A percentile compares a stretch with the other conserved stretches of the same genome.
Evolutionary conservation across 106 monocot species (phyloP).

Genomic region (Dendrobium catenatum): DNA sequence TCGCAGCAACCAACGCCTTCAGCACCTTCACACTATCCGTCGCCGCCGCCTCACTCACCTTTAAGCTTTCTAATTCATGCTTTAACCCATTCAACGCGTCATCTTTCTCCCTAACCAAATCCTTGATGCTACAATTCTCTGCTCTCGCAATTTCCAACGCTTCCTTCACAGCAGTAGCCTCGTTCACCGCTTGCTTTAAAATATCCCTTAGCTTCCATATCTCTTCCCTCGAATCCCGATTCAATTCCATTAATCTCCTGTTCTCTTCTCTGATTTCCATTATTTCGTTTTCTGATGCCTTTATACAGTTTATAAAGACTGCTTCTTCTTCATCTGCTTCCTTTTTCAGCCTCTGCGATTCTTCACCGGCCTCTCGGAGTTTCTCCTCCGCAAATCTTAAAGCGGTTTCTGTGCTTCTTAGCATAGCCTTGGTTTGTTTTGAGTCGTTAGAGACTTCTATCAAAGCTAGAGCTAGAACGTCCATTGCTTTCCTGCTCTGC

Average conservation of each 20-base stretch:
- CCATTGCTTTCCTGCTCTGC: constrained; percentile 82
- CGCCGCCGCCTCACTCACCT: constrained; percentile 65
- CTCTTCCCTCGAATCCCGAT: constrained; percentile 36
- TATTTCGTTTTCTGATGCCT: constrained; percentile 64
- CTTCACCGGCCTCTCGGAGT: constrained; percentile 17
- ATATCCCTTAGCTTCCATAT: constrained; percentile 50
- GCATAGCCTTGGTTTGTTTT: background rate
- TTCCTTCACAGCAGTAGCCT: constrained; percentile 55
- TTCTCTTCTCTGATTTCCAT: constrained; percentile 38
- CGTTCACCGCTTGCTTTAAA: constrained; percentile 75
- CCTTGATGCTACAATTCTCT: constrained; percentile 61
- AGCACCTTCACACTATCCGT: constrained; percentile 57
- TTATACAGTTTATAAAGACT: constrained; percentile 47
- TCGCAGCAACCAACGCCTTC: constrained; percentile 36
- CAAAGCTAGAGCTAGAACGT: constrained; percentile 53
- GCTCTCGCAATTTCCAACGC: constrained; percentile 54
- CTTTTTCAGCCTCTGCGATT: constrained; percentile 27
- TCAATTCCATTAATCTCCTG: background rate
- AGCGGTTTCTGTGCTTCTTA: constrained; percentile 1
- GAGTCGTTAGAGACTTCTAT: constrained; percentile 13
- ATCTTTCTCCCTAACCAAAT: constrained; percentile 41
- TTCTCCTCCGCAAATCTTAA: constrained; percentile 10
- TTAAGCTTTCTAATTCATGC: constrained; percentile 65
- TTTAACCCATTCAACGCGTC: constrained; percentile 22
- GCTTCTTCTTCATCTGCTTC: constrained; percentile 62